These are phyloP conservation scores for Diplodia mutila DNA, from an alignment of 2,329 filamentous ascomycete genomes.

Conservation along the genomic window DNA sequence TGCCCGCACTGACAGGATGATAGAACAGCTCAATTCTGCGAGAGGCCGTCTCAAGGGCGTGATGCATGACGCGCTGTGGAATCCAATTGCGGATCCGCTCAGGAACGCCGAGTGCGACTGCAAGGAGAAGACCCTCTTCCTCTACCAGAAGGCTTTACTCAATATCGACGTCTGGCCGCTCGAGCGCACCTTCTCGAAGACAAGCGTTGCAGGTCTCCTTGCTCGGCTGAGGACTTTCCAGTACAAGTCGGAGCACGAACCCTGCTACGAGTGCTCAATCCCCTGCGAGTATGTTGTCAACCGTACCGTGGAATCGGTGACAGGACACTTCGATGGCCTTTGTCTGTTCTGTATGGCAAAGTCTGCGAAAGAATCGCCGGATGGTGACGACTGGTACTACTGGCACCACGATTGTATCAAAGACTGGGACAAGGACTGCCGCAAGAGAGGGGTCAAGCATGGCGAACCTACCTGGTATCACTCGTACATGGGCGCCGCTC, in stretches of 20 bases:
- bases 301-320: neutral
- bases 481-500: neutral
- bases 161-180: neutral
- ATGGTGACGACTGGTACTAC: neutral
- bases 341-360: constrained; percentile 1
- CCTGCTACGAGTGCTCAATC: neutral
- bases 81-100: neutral
- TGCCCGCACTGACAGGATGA: neutral
- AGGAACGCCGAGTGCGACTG: neutral
- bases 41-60: neutral
- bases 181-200: neutral
- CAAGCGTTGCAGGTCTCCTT: neutral
- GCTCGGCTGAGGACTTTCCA: neutral
- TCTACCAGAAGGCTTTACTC: neutral
- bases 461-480: neutral
- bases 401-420: neutral
- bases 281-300: neutral
- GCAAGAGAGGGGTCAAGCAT: neutral
- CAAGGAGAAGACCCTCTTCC: neutral
- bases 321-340: neutral
- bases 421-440: neutral
- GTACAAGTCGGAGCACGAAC: neutral
- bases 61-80: neutral
- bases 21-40: constrained; percentile 2
- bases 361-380: neutral